A percentile compares a stretch with the other conserved stretches of the same genome.
phyloP scores from a whole-genome alignment of 179 eudicot genomes.

The Pouteria campechiana region DNA sequence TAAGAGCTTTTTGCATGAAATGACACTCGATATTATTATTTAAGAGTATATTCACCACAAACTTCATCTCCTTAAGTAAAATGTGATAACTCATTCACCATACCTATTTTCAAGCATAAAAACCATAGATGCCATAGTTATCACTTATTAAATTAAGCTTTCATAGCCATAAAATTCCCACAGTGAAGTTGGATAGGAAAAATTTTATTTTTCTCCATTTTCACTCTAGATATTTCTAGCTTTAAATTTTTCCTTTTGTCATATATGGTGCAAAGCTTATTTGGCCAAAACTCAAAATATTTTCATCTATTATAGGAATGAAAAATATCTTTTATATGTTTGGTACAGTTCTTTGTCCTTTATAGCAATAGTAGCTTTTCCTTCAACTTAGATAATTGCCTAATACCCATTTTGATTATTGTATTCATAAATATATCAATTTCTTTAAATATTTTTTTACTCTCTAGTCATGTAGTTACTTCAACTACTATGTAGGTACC shows the following conservation, averaged over 20 bases:
- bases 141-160: too few relatives aligned
- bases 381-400: not conserved
- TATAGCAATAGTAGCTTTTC: too few relatives aligned
- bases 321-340: too few relatives aligned
- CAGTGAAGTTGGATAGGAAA: not conserved
- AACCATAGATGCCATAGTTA: conserved; percentile 12
- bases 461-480: too few relatives aligned
- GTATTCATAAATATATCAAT: too few relatives aligned
- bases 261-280: conserved; percentile 4
- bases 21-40: too few relatives aligned
- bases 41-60: conserved; percentile 1
- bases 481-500: too few relatives aligned
- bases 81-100: not conserved
- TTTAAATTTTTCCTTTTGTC: not conserved
- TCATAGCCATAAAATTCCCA: too few relatives aligned
- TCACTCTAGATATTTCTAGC: not conserved
- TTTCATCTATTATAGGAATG: conserved; percentile 5
- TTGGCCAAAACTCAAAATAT: conserved; percentile 10
- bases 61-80: too few relatives aligned
- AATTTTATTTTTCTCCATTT: not conserved
- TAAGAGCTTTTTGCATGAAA: conserved; percentile 2
- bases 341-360: too few relatives aligned
- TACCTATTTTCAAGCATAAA: conserved; percentile 7
- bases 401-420: too few relatives aligned
- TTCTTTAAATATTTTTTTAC: too few relatives aligned